phyloP scores from a whole-genome alignment of 169 alveolate species.

The Plasmodium vivax region DNA sequence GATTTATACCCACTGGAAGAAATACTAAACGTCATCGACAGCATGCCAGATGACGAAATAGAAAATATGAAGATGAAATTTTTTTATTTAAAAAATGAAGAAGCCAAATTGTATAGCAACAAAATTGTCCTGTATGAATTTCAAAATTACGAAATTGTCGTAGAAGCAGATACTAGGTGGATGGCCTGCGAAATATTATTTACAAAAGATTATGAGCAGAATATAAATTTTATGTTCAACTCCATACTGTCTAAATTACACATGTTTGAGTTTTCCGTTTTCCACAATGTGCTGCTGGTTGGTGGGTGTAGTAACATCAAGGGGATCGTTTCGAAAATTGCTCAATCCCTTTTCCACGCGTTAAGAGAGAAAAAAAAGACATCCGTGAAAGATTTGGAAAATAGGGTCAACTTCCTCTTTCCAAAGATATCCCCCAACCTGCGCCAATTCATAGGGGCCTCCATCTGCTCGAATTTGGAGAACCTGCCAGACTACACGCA shows the following conservation, averaged over 20 bases:
- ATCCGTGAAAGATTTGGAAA: slow-evolving; percentile 14
- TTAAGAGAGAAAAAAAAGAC: slow-evolving; percentile 20
- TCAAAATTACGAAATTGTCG: slow-evolving; percentile 32
- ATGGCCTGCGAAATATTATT: slow-evolving; percentile 74
- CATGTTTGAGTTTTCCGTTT: slow-evolving; percentile 14
- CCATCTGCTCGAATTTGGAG: slow-evolving; percentile 49
- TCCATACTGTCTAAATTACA: slow-evolving; percentile 44
- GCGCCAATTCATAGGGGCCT: slow-evolving; percentile 73
- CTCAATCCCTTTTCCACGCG: slow-evolving; percentile 23
- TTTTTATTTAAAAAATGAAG: slow-evolving; percentile 66
- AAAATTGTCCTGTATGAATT: slow-evolving; percentile 38
- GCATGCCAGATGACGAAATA: slow-evolving; percentile 57
- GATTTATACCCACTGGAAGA: slow-evolving; percentile 32
- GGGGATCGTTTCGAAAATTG: slow-evolving; percentile 51
- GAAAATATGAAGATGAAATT: slow-evolving; percentile 56
- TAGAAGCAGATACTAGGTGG: slow-evolving; percentile 64
- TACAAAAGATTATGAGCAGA: slow-evolving; percentile 45
- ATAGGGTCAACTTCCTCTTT: slow-evolving; percentile 49
- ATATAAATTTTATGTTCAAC: slow-evolving; percentile 36
- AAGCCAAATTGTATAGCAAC: neutral
- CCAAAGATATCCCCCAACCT: slow-evolving; percentile 61
- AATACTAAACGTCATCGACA: slow-evolving; percentile 32
- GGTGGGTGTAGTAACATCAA: slow-evolving; percentile 75
- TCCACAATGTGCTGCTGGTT: slow-evolving; percentile 45
- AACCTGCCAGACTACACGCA: slow-evolving; percentile 46